Percentiles rank a stretch among this genome's conserved stretches.
Conservation (phyloP, 1,139 yeast genomes). For the Insectozyma bohioensis region DNA sequence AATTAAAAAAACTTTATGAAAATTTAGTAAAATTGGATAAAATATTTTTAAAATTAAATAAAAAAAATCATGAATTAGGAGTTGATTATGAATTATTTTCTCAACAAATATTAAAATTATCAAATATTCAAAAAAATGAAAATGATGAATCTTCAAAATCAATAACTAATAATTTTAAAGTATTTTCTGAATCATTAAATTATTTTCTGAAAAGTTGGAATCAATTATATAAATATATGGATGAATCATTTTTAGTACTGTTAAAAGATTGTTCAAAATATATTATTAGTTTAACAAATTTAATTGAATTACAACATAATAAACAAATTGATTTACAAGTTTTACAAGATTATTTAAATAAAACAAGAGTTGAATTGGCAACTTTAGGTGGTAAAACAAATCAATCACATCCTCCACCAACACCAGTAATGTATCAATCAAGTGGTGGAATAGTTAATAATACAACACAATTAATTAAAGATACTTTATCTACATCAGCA, state of each 20-base stretch:
- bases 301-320: constrained; percentile 84
- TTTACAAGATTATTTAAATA: constrained; percentile 70
- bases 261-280: constrained; percentile 87
- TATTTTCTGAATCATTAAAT: constrained; percentile 47
- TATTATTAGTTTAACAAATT: constrained; percentile 68
- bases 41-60: constrained; percentile 69
- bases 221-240: constrained; percentile 57
- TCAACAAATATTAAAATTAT: constrained; percentile 65
- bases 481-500: constrained; percentile 47
- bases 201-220: constrained; percentile 48
- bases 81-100: constrained; percentile 73
- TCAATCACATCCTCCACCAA: constrained; percentile 30
- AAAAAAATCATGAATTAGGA: constrained; percentile 71
- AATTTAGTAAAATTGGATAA: constrained; percentile 77
- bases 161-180: constrained; percentile 33
- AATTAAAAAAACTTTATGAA: constrained; percentile 80
- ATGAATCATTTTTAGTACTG: constrained; percentile 78
- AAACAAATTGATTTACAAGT: constrained; percentile 91
- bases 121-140: constrained; percentile 38
- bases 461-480: constrained; percentile 47
- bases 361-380: constrained; percentile 68
- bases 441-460: constrained; percentile 41
- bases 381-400: constrained; percentile 45
- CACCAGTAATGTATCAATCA: constrained; percentile 26
- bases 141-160: constrained; percentile 18